Base-by-base conservation (phyloP, 179 eudicot species). In the Beta lomatogona region DNA sequence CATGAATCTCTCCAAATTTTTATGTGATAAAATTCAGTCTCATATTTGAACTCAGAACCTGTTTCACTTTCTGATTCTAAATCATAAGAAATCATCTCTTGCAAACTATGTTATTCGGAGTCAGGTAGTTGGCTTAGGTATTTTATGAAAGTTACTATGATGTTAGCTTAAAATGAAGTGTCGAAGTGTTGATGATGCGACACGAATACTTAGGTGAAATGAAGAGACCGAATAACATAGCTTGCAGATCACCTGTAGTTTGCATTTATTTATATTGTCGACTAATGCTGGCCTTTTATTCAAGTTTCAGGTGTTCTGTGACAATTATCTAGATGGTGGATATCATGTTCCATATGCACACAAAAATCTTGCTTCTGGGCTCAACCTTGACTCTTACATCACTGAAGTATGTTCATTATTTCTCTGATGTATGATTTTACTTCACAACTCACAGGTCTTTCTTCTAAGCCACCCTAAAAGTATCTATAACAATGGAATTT, bases 301-400 rank as follows among this genome's bases (percentile, higher is more conserved):
- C 57, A 21, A 15, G 53, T 44, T 83, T 83, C 88, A 95, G 99
- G 98, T 94, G 6, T 95, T 94, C 83, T 95, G 99, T 71, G 99
- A 95, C 91, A 95, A 95, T 85, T 95, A 95, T 83, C 85, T 95
- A 75, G 99, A 95, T 83, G 99, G 99, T 77, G 99, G 99, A 45
- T 95, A 95, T 87, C 99, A 95, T 84, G 99, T 95, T 12, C 98
- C 98, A 46, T 91, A 88, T 77, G 98, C 99, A 55, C 99, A 95
- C 90, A 94, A 88, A 91, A 91, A 89, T 76, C 92, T 92, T 81
- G 95, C 98, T 15, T 95, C 94, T 52, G 97, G 92, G 78, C 93
- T 95, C 67, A 85, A 89, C 77, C 91, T 93, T n/a, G 95, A 94
- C 15, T 86, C 97, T 69, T 95, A 95, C 84, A 87, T 89, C n/a